Base-by-base conservation (phyloP, 441 rosid genomes). In the Biscutella auriculata region DNA sequence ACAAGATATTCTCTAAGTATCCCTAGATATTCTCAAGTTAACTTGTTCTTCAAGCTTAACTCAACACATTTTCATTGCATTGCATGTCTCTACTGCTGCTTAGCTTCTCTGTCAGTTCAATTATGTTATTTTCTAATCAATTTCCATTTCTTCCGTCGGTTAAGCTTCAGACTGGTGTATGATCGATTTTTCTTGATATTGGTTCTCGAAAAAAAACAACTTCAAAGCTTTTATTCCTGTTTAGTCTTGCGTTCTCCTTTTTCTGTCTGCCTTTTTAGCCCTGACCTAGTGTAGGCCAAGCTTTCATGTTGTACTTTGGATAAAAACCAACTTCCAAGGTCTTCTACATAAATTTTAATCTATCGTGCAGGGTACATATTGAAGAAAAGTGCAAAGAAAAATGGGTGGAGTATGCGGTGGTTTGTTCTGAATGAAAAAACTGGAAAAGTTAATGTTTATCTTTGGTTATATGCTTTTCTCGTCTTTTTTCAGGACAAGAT, bases 401-500 rank as follows among this genome's bases (percentile, higher is more conserved):
- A 19, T 19, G 23, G 23, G 23, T 19, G 23, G 23, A 19, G 23
- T 19, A 19, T 2, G 23, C 23, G 23, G 23, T 19, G 23, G 23
- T 19, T 19, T 19, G 23, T 19, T 19, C 23, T 19, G 23, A 19
- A 19, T 19, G 23, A 19, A 19, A 19, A 19, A 19, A 19, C 23
- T 19, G 23, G 23, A 19, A 19, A 19, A 4, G 23, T 19, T 19
- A 19, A 19, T 36, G 36, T 43, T 42, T 52, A 52, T 42, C 13
- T 46, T 58, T 45, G 51, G 45, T 23, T 53, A 46, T 33, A 29
- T 54, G 26, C 29, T 10, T 13, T 9, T 14, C 23, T 40, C 19
- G 23, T 65, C 21, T 11, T 9, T 67, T 27, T 55, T 42, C 59
- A 83, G 91, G 91, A 84, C 64, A 79, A 83, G 47, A 78, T 28